Conservation (phyloP, 805 yeast genomes). For the Komagataella kurtzmanii region DNA sequence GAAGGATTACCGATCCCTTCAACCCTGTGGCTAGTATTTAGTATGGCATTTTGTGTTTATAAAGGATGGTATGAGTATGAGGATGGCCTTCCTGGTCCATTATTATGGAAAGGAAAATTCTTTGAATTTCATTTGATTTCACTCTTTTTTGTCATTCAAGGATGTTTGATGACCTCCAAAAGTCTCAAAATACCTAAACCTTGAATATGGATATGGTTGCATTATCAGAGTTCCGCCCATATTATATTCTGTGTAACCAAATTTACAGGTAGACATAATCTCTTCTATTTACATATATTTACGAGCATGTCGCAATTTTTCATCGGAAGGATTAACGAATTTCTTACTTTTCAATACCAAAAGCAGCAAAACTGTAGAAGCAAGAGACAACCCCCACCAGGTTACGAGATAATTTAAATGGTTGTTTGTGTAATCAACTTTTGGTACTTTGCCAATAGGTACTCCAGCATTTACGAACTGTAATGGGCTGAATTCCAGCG, state of each 20-base stretch:
- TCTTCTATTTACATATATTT: constrained; percentile 17
- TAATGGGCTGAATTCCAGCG: constrained; percentile 31
- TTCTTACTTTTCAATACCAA: constrained; percentile 32
- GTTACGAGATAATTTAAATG: constrained; percentile 88
- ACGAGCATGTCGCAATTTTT: constrained; percentile 36
- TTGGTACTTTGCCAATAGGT: constrained; percentile 78
- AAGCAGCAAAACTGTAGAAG: constrained; percentile 55
- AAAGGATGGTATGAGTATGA: constrained; percentile 21
- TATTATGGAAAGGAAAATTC: constrained; percentile 35
- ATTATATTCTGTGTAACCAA: not conserved
- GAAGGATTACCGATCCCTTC: constrained; percentile 97
- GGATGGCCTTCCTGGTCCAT: constrained; percentile 52
- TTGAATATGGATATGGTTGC: not conserved
- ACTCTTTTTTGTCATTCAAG: constrained; percentile 56
- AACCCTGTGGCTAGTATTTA: constrained; percentile 56
- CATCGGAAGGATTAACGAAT: constrained; percentile 24
- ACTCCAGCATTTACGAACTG: constrained; percentile 74
- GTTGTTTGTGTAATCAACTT: constrained; percentile 71
- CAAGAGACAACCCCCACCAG: constrained; percentile 81
- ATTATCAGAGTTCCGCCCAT: not conserved
- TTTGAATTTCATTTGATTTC: constrained; percentile 69
- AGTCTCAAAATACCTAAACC: constrained; percentile 86
- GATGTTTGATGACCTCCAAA: constrained; percentile 86
- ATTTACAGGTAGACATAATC: not conserved
- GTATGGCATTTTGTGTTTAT: constrained; percentile 59